These are phyloP conservation scores for Parastagonospora nodorum DNA, from an alignment of 2,329 filamentous ascomycete genomes.

Conservation along the genomic window DNA sequence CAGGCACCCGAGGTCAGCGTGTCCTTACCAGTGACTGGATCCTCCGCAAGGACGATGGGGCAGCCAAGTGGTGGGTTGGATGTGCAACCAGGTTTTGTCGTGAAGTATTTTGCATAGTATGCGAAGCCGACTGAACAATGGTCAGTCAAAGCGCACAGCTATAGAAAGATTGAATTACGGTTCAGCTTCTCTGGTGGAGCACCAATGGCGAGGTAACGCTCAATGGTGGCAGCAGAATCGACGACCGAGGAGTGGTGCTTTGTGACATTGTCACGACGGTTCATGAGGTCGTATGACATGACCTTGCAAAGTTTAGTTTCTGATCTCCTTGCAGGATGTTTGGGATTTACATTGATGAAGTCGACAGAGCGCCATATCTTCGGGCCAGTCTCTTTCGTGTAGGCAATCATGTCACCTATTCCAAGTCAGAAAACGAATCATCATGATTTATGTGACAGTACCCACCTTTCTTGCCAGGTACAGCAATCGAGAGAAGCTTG, in stretches of 20 bases:
- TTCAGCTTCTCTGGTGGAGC: constrained; percentile 62
- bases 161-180: constrained; percentile 15
- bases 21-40: constrained; percentile 63
- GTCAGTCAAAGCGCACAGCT: background rate
- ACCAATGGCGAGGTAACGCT: constrained; percentile 64
- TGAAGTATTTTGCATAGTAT: constrained; percentile 73
- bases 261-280: constrained; percentile 67
- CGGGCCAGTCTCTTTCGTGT: constrained; percentile 60
- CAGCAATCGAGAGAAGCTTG: constrained; percentile 69
- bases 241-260: constrained; percentile 68
- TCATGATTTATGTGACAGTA: background rate
- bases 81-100: constrained; percentile 54
- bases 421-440: constrained; percentile 23
- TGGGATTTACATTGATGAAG: constrained; percentile 61
- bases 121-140: constrained; percentile 62
- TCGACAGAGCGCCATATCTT: constrained; percentile 65
- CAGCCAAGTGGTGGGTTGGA: constrained; percentile 59
- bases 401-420: constrained; percentile 69
- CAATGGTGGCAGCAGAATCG: constrained; percentile 59
- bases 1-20: constrained; percentile 62
- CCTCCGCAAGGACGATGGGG: constrained; percentile 63
- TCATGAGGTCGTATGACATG: constrained; percentile 76
- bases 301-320: constrained; percentile 42
- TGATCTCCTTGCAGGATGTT: background rate
- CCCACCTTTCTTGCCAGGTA: constrained; percentile 54